Conservation (phyloP, 1,284 basidiomycete species). For the Ustilago sp. region DNA sequence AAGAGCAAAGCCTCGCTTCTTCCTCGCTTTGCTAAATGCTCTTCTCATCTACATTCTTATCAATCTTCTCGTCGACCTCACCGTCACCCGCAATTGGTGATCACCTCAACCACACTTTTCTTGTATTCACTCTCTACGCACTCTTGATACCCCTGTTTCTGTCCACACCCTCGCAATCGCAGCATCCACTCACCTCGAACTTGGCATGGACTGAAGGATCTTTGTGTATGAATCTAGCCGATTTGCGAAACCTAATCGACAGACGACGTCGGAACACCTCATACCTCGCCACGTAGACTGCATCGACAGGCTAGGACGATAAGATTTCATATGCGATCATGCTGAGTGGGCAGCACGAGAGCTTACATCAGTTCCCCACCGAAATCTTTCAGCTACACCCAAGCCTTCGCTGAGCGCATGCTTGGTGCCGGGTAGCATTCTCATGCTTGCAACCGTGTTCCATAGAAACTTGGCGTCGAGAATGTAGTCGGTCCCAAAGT, state of each 20-base stretch:
- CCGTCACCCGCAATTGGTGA: constrained; percentile 40
- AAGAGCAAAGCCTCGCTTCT: constrained; percentile 38
- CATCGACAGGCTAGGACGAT: too few species aligned
- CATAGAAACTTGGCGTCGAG: constrained; percentile 18
- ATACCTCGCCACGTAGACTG: too few species aligned
- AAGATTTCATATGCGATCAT: too few species aligned
- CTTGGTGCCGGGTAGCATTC: constrained; percentile 18
- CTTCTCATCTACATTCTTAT: constrained; percentile 48
- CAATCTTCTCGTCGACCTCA: constrained; percentile 37
- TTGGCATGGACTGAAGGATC: background rate
- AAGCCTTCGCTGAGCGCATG: constrained; percentile 16
- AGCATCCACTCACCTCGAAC: background rate
- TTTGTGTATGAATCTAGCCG: too few species aligned
- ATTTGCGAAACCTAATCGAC: too few species aligned
- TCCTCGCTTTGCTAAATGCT: constrained; percentile 33
- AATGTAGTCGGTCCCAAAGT: constrained; percentile 8
- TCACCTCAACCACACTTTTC: background rate
- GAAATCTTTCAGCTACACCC: constrained; percentile 12
- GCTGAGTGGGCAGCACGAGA: too few species aligned
- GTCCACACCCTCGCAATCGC: background rate
- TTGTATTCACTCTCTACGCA: background rate
- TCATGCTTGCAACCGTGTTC: constrained; percentile 14
- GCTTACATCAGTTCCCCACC: too few species aligned
- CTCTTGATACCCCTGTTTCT: constrained; percentile 2
- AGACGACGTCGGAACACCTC: too few species aligned